Base-by-base conservation (phyloP, 208 protist species). In the Trypanosoma mega region DNA sequence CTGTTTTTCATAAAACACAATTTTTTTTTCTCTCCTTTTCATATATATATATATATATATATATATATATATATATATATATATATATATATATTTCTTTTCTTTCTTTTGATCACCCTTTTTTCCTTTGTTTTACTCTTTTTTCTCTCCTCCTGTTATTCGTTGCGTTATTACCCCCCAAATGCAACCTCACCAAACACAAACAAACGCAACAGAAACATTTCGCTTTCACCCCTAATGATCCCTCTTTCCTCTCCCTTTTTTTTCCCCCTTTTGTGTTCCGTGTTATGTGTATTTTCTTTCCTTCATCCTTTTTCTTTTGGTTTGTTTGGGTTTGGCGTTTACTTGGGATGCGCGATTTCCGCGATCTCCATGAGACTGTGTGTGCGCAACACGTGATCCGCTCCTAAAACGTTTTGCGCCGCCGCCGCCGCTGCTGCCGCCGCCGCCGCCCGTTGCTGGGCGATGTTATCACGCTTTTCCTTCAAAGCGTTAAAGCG, bases 331-430 rank as follows among this genome's bases (percentile, higher is more conserved):
- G 41, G 14, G 16, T 43, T 8, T n/a, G n/a, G n/a, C n/a, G n/a
- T n/a, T n/a, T n/a, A n/a, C n/a, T n/a, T n/a, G n/a, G n/a, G n/a
- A n/a, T n/a, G n/a, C n/a, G n/a, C n/a, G 21, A 69, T 81, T 8
- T 85, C 82, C 3, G 80, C 72, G 8, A 89, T 47, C 56, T 93
- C 84, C 87, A 93, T 93, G 20, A 93, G 51, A 43, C 83, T 90
- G 75, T 89, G 82, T 2, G 87, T 93, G 21, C 87, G 77, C 7
- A 76, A 76, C 69, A 93, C 76, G 72, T 93, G 87, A 36, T 89
- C 83, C 0, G 68, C 59, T 27, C 79, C 81, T 11, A 90, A 66
- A 5, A 81, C 73, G 30, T 76, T 66, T 9, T 87, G 72, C n/a
- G 66, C 23, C 12, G 66, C 49, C 34, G 52, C 47, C 33, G 20